phyloP scores from a whole-genome alignment of 2,329 filamentous ascomycete species.

The Aspergillus novofumigatus region DNA sequence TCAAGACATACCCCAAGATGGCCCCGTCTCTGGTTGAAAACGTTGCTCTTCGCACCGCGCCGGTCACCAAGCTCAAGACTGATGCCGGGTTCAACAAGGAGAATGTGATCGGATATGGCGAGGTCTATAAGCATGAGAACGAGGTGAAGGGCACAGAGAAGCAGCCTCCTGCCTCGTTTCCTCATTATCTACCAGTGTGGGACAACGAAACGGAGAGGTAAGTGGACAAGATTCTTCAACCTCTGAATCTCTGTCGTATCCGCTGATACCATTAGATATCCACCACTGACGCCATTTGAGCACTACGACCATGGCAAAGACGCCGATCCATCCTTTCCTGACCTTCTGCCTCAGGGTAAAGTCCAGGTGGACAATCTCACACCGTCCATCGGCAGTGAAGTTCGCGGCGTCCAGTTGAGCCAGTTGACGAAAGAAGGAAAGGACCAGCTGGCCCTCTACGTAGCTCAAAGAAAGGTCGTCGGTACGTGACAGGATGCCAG shows the following conservation, averaged over 20 bases:
- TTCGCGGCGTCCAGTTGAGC: constrained; percentile 68
- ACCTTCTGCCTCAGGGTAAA: constrained; percentile 54
- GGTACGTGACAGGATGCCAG: constrained; percentile 34
- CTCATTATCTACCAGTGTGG: constrained; percentile 71
- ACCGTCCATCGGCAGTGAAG: constrained; percentile 68
- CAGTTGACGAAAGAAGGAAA: constrained; percentile 64
- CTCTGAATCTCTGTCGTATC: neutral
- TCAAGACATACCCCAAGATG: constrained; percentile 19
- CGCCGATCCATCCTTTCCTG: constrained; percentile 64
- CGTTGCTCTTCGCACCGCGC: constrained; percentile 23
- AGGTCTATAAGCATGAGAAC: constrained; percentile 41
- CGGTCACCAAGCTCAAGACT: constrained; percentile 23
- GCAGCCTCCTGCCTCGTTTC: constrained; percentile 58
- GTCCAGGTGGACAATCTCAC: constrained; percentile 58
- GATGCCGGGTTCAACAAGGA: constrained; percentile 36
- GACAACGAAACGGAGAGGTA: constrained; percentile 49
- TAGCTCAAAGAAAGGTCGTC: constrained; percentile 60
- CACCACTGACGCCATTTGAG: constrained; percentile 64
- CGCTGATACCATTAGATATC: constrained; percentile 40
- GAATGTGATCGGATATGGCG: constrained; percentile 30
- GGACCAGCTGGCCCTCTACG: constrained; percentile 63
- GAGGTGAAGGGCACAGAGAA: constrained; percentile 53
- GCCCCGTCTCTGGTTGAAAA: constrained; percentile 33
- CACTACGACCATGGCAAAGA: constrained; percentile 73
- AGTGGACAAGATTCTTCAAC: neutral